A percentile compares a stretch with the other conserved stretches of the same genome.
Evolutionary conservation across 108 stramenopile species (phyloP).

Genomic region (Ochromonas danica): DNA sequence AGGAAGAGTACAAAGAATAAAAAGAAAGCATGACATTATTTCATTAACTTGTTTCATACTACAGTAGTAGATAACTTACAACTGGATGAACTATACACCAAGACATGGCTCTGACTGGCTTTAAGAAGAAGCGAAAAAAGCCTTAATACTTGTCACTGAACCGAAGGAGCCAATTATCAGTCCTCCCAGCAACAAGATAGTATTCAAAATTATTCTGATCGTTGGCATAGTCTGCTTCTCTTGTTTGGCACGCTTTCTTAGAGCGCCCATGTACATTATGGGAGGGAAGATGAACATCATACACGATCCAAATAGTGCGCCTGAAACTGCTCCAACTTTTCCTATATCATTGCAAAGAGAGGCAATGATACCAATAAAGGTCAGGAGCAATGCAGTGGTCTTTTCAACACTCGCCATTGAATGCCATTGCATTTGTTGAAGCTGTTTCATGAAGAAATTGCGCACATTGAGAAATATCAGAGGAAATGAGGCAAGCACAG

Average conservation of each 20-base stretch:
- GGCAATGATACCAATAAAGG: background rate
- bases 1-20: too few species aligned
- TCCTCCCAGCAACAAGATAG: background rate
- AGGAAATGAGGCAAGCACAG: background rate
- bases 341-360: background rate
- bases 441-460: background rate
- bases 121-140: too few species aligned
- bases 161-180: background rate
- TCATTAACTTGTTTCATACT: too few species aligned
- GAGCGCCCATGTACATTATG: slow-evolving; percentile 6
- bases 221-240: background rate
- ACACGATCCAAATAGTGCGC: background rate
- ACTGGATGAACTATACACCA: too few species aligned
- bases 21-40: too few species aligned
- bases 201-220: background rate
- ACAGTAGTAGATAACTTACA: too few species aligned
- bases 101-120: too few species aligned
- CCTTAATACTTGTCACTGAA: background rate
- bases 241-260: background rate
- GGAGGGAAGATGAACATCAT: slow-evolving; percentile 30
- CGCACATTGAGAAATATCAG: slow-evolving; percentile 3
- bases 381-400: background rate
- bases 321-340: background rate
- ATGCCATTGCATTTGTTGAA: background rate
- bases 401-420: background rate